Evolutionary conservation across 106 monocot genomes (phyloP).

Genomic region (Iris macrosiphon): DNA sequence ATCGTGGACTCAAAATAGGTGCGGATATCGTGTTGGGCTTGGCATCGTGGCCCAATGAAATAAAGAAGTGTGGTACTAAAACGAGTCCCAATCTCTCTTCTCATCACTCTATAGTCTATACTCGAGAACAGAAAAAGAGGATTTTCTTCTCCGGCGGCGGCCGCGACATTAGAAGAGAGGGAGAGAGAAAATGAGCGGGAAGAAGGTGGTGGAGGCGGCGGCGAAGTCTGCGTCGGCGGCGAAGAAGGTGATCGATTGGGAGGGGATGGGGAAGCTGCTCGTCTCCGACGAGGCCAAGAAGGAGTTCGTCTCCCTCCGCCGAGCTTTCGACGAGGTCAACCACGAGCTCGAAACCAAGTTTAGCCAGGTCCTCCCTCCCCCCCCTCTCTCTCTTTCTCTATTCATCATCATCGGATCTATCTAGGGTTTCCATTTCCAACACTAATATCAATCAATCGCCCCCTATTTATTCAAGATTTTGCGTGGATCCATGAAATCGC

Average conservation of each 20-base stretch:
- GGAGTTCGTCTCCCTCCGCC: constrained; percentile 87
- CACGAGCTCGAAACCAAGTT: constrained; percentile 77
- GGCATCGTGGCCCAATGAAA: too few relatives aligned
- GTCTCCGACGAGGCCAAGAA: constrained; percentile 80
- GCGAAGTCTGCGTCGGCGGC: constrained; percentile 65
- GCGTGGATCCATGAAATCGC: too few relatives aligned
- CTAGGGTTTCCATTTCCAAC: constrained; percentile 2
- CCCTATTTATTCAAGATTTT: too few relatives aligned
- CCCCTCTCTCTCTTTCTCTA: background rate
- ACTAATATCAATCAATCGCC: too few relatives aligned
- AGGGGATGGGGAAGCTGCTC: constrained; percentile 78
- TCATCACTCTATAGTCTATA: too few relatives aligned
- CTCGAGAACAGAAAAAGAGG: too few relatives aligned
- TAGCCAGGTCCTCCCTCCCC: constrained; percentile 33
- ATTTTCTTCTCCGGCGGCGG: too few relatives aligned
- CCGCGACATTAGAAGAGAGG: background rate
- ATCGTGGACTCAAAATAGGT: too few relatives aligned
- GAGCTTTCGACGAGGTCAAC: constrained; percentile 82
- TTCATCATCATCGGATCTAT: background rate
- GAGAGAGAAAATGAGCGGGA: constrained; percentile 44
- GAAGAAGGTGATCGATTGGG: constrained; percentile 80
- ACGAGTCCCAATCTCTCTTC: too few relatives aligned
- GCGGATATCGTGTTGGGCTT: too few relatives aligned
- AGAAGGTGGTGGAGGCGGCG: constrained; percentile 67
- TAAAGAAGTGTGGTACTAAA: too few relatives aligned